These are phyloP conservation scores for Monilinia fructicola DNA, from an alignment of 2,329 filamentous ascomycete genomes.

Conservation along the genomic window DNA sequence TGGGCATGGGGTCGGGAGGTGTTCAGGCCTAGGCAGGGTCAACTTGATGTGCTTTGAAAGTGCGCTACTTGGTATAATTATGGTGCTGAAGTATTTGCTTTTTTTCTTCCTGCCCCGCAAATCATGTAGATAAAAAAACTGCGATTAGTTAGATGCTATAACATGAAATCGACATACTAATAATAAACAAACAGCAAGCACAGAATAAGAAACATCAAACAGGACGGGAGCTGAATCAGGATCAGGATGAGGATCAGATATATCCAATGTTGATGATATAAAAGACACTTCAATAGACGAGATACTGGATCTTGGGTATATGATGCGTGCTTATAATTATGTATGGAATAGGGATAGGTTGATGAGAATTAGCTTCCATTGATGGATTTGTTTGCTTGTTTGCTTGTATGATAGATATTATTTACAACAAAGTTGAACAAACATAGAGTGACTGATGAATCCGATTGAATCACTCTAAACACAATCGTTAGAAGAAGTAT, in stretches of 20 bases:
- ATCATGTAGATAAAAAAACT: not conserved
- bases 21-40: conserved; percentile 2
- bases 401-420: not conserved
- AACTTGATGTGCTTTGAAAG: not conserved
- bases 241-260: conserved; percentile 6
- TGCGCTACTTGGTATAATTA: too few relatives aligned
- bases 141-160: not conserved
- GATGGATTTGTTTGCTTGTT: not conserved
- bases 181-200: not conserved
- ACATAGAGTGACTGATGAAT: not conserved
- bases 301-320: not conserved
- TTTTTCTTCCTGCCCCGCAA: conserved; percentile 1
- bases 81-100: conserved; percentile 1
- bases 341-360: not conserved
- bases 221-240: not conserved
- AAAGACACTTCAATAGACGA: not conserved
- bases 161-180: not conserved
- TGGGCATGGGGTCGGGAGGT: conserved; percentile 12
- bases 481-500: not conserved
- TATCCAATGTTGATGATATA: not conserved
- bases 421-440: not conserved
- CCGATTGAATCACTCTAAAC: not conserved
- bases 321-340: not conserved
- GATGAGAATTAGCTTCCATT: not conserved
- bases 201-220: not conserved